These are phyloP conservation scores for Colletotrichum orchidophilum DNA, from an alignment of 2,329 filamentous ascomycete species.

Conservation along the genomic window DNA sequence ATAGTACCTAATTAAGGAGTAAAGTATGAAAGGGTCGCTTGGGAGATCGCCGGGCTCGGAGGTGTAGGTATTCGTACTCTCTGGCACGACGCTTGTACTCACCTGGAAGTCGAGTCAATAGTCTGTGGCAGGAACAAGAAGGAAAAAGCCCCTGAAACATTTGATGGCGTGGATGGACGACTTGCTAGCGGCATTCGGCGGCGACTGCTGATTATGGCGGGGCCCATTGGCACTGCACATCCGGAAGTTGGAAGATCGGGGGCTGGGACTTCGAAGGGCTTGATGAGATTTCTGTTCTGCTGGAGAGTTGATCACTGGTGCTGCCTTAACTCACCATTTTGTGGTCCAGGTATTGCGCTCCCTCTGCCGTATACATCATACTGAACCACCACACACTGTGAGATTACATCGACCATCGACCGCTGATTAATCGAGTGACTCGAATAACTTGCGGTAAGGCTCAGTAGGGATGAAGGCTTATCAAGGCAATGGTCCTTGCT, in stretches of 20 bases:
- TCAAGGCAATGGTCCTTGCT: background rate
- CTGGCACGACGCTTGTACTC: background rate
- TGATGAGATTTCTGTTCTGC: conserved; percentile 12
- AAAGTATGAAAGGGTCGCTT: background rate
- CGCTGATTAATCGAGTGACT: background rate
- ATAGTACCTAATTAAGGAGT: too few relatives aligned
- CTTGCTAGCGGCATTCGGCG: background rate
- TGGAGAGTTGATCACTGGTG: background rate
- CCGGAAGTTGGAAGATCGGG: conserved; percentile 6
- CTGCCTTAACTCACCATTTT: background rate
- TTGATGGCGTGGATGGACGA: background rate
- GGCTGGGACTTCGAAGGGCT: conserved; percentile 3
- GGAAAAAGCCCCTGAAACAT: background rate
- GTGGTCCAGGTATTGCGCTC: background rate
- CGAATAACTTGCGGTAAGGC: background rate
- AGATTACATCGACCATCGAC: background rate
- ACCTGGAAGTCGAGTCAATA: background rate
- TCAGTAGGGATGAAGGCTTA: background rate
- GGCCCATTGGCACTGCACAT: background rate
- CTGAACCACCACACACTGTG: background rate
- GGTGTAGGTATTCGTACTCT: background rate
- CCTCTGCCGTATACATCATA: background rate
- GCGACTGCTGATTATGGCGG: conserved; percentile 17
- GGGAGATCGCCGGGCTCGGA: background rate
- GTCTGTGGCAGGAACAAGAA: background rate